Conservation (phyloP, 1,284 basidiomycete species). For the Schizophyllum commune region DNA sequence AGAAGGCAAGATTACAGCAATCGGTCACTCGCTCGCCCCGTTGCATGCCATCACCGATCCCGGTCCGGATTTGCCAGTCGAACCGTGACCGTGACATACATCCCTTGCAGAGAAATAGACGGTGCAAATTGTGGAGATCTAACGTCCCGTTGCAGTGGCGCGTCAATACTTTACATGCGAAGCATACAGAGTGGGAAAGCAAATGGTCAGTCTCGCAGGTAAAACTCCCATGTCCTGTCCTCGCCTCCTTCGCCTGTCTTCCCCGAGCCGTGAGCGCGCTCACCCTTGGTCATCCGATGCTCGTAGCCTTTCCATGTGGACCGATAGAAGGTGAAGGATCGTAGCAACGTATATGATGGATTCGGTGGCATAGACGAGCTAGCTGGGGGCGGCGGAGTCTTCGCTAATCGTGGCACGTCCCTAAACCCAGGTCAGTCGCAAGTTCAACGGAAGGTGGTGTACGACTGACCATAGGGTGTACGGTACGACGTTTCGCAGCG, state of each 20-base stretch:
- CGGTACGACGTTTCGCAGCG: constrained; percentile 79
- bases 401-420: constrained; percentile 77
- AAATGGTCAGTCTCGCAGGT: constrained; percentile 25
- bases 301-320: constrained; percentile 76
- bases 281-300: constrained; percentile 89
- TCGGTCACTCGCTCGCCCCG: too few species aligned
- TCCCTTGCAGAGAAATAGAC: too few species aligned
- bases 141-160: too few species aligned
- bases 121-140: too few species aligned
- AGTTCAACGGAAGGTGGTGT: constrained; percentile 2
- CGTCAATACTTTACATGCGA: too few species aligned
- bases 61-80: too few species aligned
- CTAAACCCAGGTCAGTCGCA: constrained; percentile 26
- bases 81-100: too few species aligned
- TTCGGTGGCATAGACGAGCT: constrained; percentile 33
- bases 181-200: too few species aligned
- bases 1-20: too few species aligned
- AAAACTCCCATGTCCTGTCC: constrained; percentile 77
- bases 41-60: too few species aligned
- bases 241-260: constrained; percentile 67
- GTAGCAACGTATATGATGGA: constrained; percentile 65
- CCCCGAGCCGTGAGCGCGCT: constrained; percentile 53
- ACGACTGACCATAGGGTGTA: constrained; percentile 78
- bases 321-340: constrained; percentile 80
- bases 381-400: constrained; percentile 51